Base-by-base conservation (phyloP, 495 filamentous ascomycete genomes). In the Xylaria telfairii region DNA sequence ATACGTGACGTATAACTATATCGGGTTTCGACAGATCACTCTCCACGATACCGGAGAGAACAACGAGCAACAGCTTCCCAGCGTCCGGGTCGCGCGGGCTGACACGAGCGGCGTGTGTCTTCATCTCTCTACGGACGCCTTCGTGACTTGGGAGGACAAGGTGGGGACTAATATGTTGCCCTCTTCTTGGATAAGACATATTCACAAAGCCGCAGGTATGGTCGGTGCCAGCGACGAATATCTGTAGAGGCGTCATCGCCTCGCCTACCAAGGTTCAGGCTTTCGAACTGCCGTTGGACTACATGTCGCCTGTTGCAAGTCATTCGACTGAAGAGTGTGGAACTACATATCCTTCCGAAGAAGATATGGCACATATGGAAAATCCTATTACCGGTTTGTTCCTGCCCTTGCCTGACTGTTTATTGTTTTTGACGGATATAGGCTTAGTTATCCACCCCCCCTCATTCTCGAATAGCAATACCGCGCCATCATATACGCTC, bases 371-470 rank as follows among this genome's bases (percentile, higher is more conserved):
- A 4, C 49, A 65, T 24, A 26, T 70, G 15, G 67, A 68, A 34
- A 85, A 86, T 47, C 83, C 83, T 19, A 86, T 86, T 3, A 75
- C 78, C 6, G 83, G 83, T 84, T 77, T 26, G 77, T 60, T 57
- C 8, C 37, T 1, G 24, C 30, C 24, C 3, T 28, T 17, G 4
- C 12, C 28, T 3, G 15, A 12, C 7, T 28, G 4, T 54, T 1
- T 9, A 51, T 4, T 54, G 12, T 28, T 47, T 41, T 64, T 68
- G 24, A 74, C 60, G 17, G 34, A 5, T 57, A 60, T 13, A 86
- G 84, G 83, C 30, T 75, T 86, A 6, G 68, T 85, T 12, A 76
- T 86, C 24, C 83, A 85, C 49, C 80, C 79, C 0, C 79, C 82
- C 15, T 74, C 81, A 39, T 72, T 75, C 0, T 65, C 72, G 21